Conservation (phyloP, 345 rosid genomes). For the Clausena lansium region DNA sequence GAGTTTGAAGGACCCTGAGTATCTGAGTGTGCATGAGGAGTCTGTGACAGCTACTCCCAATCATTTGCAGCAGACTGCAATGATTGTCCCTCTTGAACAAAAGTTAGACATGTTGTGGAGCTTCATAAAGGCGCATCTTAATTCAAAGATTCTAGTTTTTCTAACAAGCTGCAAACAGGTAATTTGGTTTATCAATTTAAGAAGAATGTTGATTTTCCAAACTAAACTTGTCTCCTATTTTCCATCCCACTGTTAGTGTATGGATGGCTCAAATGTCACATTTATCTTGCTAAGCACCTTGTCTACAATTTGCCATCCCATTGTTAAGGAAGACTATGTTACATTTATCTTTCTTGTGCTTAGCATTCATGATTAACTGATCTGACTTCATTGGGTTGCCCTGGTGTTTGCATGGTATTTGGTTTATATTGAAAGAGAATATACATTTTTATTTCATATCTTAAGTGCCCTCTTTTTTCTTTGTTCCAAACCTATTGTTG, state of each 20-base stretch:
- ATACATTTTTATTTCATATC: background rate
- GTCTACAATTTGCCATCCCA: background rate
- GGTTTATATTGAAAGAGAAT: background rate
- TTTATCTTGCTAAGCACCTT: background rate
- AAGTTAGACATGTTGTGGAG: conserved; percentile 94
- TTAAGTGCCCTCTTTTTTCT: background rate
- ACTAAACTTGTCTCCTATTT: background rate
- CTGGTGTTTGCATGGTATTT: background rate
- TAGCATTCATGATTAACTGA: background rate
- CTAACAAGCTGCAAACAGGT: conserved; percentile 97
- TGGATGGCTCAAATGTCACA: background rate
- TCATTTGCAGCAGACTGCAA: conserved; percentile 75
- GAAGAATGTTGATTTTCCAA: background rate
- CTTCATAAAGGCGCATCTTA: conserved; percentile 79
- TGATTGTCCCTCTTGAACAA: conserved; percentile 81
- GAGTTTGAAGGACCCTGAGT: conserved; percentile 94
- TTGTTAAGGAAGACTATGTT: background rate
- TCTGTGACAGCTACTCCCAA: conserved; percentile 78
- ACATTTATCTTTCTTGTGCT: background rate
- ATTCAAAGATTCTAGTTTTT: conserved; percentile 79
- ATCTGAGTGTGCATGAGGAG: conserved; percentile 84
- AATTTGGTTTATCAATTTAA: background rate
- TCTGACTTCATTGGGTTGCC: background rate
- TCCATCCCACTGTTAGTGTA: background rate
- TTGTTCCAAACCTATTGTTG: background rate